Evolutionary conservation across 78 protist species (phyloP), one percentile per base, ranked within the genome.

Genomic region (Tieghemostelium lacteum): DNA sequence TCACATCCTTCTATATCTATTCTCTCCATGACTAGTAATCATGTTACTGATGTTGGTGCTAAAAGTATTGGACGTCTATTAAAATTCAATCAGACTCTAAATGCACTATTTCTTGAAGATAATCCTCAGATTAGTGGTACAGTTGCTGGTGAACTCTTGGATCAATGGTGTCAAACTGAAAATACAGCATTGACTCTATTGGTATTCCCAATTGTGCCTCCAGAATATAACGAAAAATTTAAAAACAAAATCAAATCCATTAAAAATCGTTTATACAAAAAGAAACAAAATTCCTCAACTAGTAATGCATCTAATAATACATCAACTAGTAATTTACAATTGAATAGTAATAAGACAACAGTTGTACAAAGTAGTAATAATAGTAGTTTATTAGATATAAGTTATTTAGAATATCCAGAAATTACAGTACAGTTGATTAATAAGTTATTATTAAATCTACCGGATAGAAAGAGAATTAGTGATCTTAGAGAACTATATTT

Each of bases 1-100:
- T 66, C 91, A 28, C 91, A 83, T 83, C 91, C 91, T 28, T 66
- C 91, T 1, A 42, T 83, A 29, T 57, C 78, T 0, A 73, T 83
- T 1, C 33, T 83, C 12, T 49, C 49, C 20, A 50, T 83, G 29
- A 69, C 70, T 1, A 33, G 50, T 8, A 83, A 83, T 60, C 75
- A 69, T 37, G 55, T 83, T 12, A 42, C 73, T 1, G 73, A 77
- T 19, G 31, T 34, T n/a, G 76, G 80, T 19, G 91, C 78, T 7
- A 49, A 50, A 57, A 61, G 55, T 37, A 70, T 69, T 40, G 12
- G 20, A 2, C 33, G 57, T 33, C 71, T 83, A 2, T 40, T 83
- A 26, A 62, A 52, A 52, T 60, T 54, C 42, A 61, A 66, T 34
- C 91, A 83, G 22, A 83, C 91, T 33, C 31, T 83, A 12, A 66